A percentile compares a stretch with the other conserved stretches of the same genome.
These are phyloP conservation scores for Sesbania bispinosa DNA, from an alignment of 306 rosid species.

Conservation along the genomic window DNA sequence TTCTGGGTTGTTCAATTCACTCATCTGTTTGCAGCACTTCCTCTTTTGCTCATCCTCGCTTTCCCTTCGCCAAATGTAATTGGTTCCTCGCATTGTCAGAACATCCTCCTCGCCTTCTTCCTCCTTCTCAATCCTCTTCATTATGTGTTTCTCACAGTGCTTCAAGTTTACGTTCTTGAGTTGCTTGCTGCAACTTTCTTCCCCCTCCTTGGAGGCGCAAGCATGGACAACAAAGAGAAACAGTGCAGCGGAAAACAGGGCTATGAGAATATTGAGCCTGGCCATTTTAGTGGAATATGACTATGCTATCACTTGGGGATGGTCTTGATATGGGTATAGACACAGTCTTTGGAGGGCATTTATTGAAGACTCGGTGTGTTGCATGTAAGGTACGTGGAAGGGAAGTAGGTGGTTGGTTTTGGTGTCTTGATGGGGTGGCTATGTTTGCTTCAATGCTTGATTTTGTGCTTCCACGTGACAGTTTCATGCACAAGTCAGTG, in stretches of 20 bases:
- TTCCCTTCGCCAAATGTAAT: not conserved
- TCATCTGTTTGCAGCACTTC: conserved; percentile 22
- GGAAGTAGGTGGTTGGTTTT: not conserved
- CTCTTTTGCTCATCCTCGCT: not conserved
- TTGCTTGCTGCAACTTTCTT: not conserved
- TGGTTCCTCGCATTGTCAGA: not conserved
- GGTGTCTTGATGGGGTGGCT: conserved; percentile 19
- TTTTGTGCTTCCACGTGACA: conserved; percentile 20
- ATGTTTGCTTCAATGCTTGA: not conserved
- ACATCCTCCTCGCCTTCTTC: not conserved
- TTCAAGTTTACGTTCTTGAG: not conserved
- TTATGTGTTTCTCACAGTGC: not conserved
- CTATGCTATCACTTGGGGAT: not conserved
- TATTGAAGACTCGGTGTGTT: conserved; percentile 7
- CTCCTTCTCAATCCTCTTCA: not conserved
- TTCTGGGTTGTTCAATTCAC: not conserved
- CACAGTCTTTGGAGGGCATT: conserved; percentile 2
- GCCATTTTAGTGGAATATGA: not conserved
- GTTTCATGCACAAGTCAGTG: not conserved
- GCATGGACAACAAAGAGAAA: conserved; percentile 1
- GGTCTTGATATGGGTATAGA: too few relatives aligned
- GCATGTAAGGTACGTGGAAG: conserved; percentile 37
- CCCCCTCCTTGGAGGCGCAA: not conserved
- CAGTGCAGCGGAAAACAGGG: not conserved
- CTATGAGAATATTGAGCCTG: not conserved